These are phyloP conservation scores for Trichophyton benhamiae DNA, from an alignment of 2,329 filamentous ascomycete species.

Conservation along the genomic window DNA sequence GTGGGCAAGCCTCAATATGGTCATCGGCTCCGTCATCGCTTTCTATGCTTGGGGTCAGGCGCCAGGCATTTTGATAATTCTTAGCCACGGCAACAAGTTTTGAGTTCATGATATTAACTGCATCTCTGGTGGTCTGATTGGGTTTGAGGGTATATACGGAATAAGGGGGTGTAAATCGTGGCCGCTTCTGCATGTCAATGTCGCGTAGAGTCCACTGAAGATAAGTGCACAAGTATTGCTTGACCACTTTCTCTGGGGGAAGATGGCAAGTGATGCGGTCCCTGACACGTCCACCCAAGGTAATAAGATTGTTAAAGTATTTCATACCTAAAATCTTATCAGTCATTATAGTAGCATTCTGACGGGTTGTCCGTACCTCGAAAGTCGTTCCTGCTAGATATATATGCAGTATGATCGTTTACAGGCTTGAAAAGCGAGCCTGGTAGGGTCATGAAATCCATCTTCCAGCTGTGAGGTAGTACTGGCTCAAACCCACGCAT, in stretches of 20 bases:
- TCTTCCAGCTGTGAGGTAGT: slow-evolving; percentile 39
- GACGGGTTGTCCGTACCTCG: slow-evolving; percentile 25
- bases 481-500: slow-evolving; percentile 47
- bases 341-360: background rate
- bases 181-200: slow-evolving; percentile 27
- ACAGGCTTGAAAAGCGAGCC: slow-evolving; percentile 38
- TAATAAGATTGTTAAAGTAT: slow-evolving; percentile 39
- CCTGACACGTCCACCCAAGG: slow-evolving; percentile 40
- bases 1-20: slow-evolving; percentile 7
- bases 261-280: slow-evolving; percentile 35
- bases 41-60: slow-evolving; percentile 8
- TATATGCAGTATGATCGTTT: slow-evolving; percentile 31
- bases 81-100: slow-evolving; percentile 34
- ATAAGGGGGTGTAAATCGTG: slow-evolving; percentile 34
- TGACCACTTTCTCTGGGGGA: slow-evolving; percentile 27
- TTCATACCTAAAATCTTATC: slow-evolving; percentile 31
- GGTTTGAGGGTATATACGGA: slow-evolving; percentile 32
- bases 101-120: slow-evolving; percentile 33
- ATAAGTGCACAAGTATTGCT: slow-evolving; percentile 35
- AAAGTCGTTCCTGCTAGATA: slow-evolving; percentile 36
- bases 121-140: slow-evolving; percentile 28
- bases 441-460: slow-evolving; percentile 44
- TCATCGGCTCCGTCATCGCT: background rate
- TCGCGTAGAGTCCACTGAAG: slow-evolving; percentile 44
- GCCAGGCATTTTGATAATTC: slow-evolving; percentile 29